Base-by-base conservation (phyloP, 2,329 filamentous ascomycete genomes). In the Pseudogymnoascus destructans region DNA sequence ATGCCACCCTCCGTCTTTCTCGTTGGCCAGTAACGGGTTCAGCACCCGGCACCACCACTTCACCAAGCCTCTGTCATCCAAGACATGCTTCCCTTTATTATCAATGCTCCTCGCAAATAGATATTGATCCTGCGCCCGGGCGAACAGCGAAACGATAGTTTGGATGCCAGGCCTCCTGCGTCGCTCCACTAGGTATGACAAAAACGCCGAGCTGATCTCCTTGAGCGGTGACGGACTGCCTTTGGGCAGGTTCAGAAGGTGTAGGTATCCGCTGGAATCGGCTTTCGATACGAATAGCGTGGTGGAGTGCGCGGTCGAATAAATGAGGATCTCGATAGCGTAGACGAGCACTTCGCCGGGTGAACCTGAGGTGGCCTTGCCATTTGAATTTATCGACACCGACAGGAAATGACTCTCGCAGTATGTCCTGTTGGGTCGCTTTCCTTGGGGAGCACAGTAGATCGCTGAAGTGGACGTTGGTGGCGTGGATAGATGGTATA, bases 211-310 rank as follows among this genome's bases (percentile, higher is more conserved):
- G 54, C 84, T 86, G 46, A 95, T 79, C 30, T 82, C 77, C 62
- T 87, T 82, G 55, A 95, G 79, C 0, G 89, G 89, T 3, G 88
- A 93, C 0, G 80, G 75, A 0, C 78, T 75, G n/a, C 79, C 77
- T 64, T 74, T 79, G 13, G 84, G 79, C 0, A 87, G 74, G 15
- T 79, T 73, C 33, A 91, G 74, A 1, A 86, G 75, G 63, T 84
- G 76, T 8, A 96, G 74, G 68, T 89, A 95, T 21, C 95, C 93
- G 0, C 92, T 96, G 8, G 93, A 96, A 73, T 98, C 93, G 55
- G 93, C 93, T 72, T 98, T 98, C 62, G 91, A 92, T 21, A 98
- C 86, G 70, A 98, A 98, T 58, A 97, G 79, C 3, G 88, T 96
- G 1, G 87, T 95, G 21, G 89, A 80, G 65, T 81, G 79, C 49